Evolutionary conservation across 768 basidiomycete species (phyloP).

Genomic region (Pulveroboletus sp.): DNA sequence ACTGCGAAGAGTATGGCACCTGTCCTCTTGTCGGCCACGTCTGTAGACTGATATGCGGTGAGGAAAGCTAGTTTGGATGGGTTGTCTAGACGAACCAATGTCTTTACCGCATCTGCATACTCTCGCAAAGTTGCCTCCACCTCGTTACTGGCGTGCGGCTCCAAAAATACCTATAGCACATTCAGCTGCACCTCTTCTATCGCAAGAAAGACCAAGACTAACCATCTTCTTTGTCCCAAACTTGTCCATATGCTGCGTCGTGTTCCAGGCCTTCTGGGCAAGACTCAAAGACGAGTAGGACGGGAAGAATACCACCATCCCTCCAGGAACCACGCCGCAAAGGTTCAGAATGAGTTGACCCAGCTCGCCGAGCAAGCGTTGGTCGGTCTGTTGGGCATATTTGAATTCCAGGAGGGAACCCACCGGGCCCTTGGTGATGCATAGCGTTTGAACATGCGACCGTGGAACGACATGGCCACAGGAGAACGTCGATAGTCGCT

Average conservation of each 20-base stretch:
- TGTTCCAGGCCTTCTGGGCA: slow-evolving; percentile 63
- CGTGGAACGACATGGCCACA: slow-evolving; percentile 91
- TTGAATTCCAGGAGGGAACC: slow-evolving; percentile 79
- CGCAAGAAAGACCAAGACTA: slow-evolving; percentile 4
- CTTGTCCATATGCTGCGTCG: slow-evolving; percentile 55
- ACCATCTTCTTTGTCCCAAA: slow-evolving; percentile 74
- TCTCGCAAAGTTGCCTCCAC: slow-evolving; percentile 74
- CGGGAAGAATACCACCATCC: slow-evolving; percentile 92
- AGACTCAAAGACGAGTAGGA: slow-evolving; percentile 79
- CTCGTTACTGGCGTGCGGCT: slow-evolving; percentile 66
- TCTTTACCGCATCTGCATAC: slow-evolving; percentile 52
- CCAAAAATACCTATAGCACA: slow-evolving; percentile 72
- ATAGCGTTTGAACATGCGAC: slow-evolving; percentile 69
- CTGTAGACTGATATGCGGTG: slow-evolving; percentile 14
- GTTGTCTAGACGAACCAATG: slow-evolving; percentile 14
- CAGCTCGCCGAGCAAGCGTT: slow-evolving; percentile 66
- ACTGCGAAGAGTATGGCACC: slow-evolving; percentile 91
- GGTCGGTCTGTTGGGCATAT: slow-evolving; percentile 65
- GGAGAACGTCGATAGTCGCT: slow-evolving; percentile 73
- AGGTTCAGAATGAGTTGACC: slow-evolving; percentile 84
- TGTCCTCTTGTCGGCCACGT: slow-evolving; percentile 28
- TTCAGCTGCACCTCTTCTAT: neutral
- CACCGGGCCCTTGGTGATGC: slow-evolving; percentile 69
- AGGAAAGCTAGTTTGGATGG: neutral
- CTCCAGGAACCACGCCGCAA: slow-evolving; percentile 70